Percentiles rank a stretch among this genome's conserved stretches.
Conservation (phyloP, 768 basidiomycete genomes). For the Xerocomellus amylosporus region DNA sequence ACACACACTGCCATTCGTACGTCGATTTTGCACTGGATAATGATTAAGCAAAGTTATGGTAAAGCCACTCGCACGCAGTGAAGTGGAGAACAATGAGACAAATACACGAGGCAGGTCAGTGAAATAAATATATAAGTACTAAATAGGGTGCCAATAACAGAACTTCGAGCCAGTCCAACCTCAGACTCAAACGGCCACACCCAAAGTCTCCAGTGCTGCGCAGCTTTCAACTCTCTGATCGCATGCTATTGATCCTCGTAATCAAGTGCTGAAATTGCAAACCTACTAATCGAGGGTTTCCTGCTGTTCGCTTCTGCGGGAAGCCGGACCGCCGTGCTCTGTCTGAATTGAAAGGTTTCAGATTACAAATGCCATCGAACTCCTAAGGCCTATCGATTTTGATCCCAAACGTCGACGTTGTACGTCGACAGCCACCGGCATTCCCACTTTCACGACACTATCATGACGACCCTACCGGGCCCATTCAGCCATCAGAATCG, state of each 20-base stretch:
- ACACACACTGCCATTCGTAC: background rate
- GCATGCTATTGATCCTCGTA: slow-evolving; percentile 93
- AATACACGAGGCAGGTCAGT: background rate
- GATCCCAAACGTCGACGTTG: no score
- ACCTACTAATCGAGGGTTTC: no score
- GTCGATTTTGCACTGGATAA: slow-evolving; percentile 1
- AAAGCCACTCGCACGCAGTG: background rate
- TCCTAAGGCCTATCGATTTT: no score
- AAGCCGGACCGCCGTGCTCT: no score
- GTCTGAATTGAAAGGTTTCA: no score
- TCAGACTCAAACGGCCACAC: slow-evolving; percentile 40
- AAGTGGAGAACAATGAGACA: background rate
- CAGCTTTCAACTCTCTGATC: slow-evolving; percentile 73
- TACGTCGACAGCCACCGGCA: no score
- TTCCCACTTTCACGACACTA: no score
- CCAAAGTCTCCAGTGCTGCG: slow-evolving; percentile 67
- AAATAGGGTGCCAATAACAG: background rate
- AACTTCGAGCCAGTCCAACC: slow-evolving; percentile 6
- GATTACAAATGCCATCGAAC: no score
- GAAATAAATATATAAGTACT: slow-evolving; percentile 7
- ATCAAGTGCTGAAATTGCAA: slow-evolving; percentile 90
- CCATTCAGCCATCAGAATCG: no score
- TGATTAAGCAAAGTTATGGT: slow-evolving; percentile 2
- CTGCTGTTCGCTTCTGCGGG: no score
- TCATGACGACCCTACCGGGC: no score